Percentiles rank a stretch among this genome's conserved stretches.
Evolutionary conservation across 495 filamentous ascomycete genomes (phyloP).

Genomic region (Massariosphaeria phaeospora): DNA sequence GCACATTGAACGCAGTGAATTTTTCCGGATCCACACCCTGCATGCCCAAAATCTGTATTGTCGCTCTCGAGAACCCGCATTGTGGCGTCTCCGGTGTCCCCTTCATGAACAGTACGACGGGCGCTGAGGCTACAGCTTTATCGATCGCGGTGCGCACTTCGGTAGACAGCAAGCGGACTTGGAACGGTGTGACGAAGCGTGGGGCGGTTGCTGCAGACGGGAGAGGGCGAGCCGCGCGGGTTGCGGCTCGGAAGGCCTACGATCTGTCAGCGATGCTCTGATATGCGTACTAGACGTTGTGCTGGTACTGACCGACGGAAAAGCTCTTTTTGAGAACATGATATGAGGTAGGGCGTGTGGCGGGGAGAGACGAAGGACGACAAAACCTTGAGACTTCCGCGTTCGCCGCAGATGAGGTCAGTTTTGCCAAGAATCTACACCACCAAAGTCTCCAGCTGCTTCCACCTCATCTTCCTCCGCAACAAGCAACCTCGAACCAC

Average conservation of each 20-base stretch:
- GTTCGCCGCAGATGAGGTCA: too few species aligned
- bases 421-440: too few species aligned
- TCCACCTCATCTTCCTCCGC: too few species aligned
- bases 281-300: not conserved
- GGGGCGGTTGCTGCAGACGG: slow-evolving; percentile 12
- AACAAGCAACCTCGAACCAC: too few species aligned
- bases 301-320: slow-evolving; percentile 18
- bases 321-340: slow-evolving; percentile 30
- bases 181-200: slow-evolving; percentile 37
- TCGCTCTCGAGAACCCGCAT: slow-evolving; percentile 93
- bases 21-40: slow-evolving; percentile 96
- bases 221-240: slow-evolving; percentile 19
- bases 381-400: too few species aligned
- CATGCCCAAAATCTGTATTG: slow-evolving; percentile 86
- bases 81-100: slow-evolving; percentile 96
- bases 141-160: slow-evolving; percentile 77
- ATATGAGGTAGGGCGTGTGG: too few species aligned
- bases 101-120: slow-evolving; percentile 98
- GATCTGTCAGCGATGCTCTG: not conserved
- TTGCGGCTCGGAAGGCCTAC: slow-evolving; percentile 27
- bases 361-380: too few species aligned
- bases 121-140: slow-evolving; percentile 74
- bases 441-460: too few species aligned
- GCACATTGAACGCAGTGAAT: slow-evolving; percentile 93
- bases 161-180: slow-evolving; percentile 65